Base-by-base conservation (phyloP, 2,329 filamentous ascomycete species). In the Cytospora mali region DNA sequence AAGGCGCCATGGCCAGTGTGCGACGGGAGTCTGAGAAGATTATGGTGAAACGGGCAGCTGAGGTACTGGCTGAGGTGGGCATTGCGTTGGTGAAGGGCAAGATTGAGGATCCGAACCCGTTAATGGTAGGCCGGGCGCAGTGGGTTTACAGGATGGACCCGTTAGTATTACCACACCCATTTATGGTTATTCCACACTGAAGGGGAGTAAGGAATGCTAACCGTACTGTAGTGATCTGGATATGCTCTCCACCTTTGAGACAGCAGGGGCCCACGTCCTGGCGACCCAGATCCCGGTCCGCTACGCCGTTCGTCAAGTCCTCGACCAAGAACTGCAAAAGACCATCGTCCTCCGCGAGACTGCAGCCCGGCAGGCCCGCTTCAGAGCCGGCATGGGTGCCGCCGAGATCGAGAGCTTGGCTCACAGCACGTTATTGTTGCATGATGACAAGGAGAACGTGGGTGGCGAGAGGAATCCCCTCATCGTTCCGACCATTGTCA, bases 81-180 rank as follows among this genome's bases (percentile, higher is more conserved):
- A 86, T 98, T 18, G 83, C 84, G 2, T 89, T 98, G 73, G 90
- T 96, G 68, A 89, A 88, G 71, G 89, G 90, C 14, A 88, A 88
- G 69, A 85, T 98, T 50, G 93, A 96, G 71, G 82, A 67, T 6
- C 49, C 62, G 3, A 65, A 60, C 10, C 64, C 68, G 39, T 83
- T 83, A 9, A 74, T 81, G 6, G 79, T 78, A 23, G 81, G 81
- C 61, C 84, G 86, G 35, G 77, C 82, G 21, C 82, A 87, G 68
- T 98, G 88, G 83, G 88, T 96, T 10, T 98, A 96, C 75, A 87
- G 95, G 58, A 93, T 99, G 91, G 94, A 98, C 71, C 95, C 95
- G 84, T 93, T 79, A 82, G 89, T 23, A 2, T n/a, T 23, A n/a
- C 42, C 42, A 6, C 42, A 10, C 18, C n/a, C 10, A 11, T 11